These are phyloP conservation scores for Thalassiosira hispida DNA, from an alignment of 352 stramenopile genomes.

Conservation along the genomic window DNA sequence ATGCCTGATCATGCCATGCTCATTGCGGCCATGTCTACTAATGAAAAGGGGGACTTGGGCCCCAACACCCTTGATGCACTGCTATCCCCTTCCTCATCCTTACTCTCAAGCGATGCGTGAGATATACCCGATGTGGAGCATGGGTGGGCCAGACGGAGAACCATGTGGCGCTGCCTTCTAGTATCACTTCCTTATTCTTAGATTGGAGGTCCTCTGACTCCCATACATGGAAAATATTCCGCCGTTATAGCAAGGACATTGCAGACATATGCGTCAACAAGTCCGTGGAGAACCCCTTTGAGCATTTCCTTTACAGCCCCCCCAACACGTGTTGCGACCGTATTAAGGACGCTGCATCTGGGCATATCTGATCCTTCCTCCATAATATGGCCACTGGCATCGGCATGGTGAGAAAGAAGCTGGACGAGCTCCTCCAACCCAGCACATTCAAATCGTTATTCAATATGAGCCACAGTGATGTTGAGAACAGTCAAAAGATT, in stretches of 20 bases:
- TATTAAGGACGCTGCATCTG: background rate
- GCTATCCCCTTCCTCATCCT: constrained; percentile 25
- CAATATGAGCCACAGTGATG: background rate
- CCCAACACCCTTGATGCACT: constrained; percentile 18
- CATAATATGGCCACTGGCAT: background rate
- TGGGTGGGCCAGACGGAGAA: background rate
- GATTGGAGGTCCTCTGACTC: background rate
- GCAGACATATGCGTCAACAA: background rate
- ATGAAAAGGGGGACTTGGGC: constrained; percentile 14
- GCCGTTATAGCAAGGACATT: background rate
- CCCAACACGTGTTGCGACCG: background rate
- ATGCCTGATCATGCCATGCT: constrained; percentile 12
- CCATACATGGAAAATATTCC: constrained; percentile 4
- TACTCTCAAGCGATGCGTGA: background rate
- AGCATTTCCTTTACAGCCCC: background rate
- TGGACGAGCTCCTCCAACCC: background rate
- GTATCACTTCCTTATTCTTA: constrained; percentile 7
- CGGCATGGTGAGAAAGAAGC: background rate
- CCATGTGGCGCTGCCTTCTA: background rate
- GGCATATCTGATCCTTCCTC: background rate
- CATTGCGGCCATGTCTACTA: constrained; percentile 21
- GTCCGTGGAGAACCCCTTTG: background rate
- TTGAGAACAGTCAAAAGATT: background rate
- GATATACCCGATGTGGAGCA: background rate
- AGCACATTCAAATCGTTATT: background rate